Base-by-base conservation (phyloP, 805 yeast species). In the Zygoascus biomembranicola region DNA sequence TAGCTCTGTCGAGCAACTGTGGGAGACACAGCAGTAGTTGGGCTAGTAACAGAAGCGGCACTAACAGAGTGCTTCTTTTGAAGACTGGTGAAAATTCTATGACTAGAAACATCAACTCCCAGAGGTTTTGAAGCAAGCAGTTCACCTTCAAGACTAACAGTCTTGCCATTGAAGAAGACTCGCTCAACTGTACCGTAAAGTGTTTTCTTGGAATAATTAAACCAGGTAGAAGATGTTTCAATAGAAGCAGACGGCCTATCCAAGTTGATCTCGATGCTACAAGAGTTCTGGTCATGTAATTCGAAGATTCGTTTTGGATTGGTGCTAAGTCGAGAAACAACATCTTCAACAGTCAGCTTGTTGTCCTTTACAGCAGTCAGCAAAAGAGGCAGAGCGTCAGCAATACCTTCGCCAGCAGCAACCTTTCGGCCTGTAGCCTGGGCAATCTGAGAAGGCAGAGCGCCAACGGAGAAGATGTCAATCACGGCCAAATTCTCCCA, bases 391-490 rank as follows among this genome's bases (percentile, higher is more conserved):
- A 90, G 71, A 46, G 90, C 81, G 69, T 88, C 95, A 53, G 80
- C 74, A 63, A 87, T 77, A 63, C 96, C 96, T 56, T 82, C 73
- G 57, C 94, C 96, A 41, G 90, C 79, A 46, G 74, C 74, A 54
- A 80, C 76, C 51, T 78, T 74, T 62, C 81, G 69, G 49, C 86
- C 85, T 55, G 80, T 72, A 58, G 81, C 82, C 63, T 77, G 70
- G 45, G 95, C 88, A 53, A 90, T 73, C 57, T 78, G 74, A 50
- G 85, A 77, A 63, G 97, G 97, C 58, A 86, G 68, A 43, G 78
- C 76, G 59, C 97, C 97, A 60, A 90, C 75, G 19, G 96, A 82
- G 77, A 92, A 87, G 60, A 90, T 86, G 72, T 92, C 98, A 66
- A 92, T 78, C 46, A 77, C 74, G 32, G 73, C 77, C 60, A 92